Conservation (phyloP, 192 early-diverging fungal species). For the Coemansia sp. region DNA sequence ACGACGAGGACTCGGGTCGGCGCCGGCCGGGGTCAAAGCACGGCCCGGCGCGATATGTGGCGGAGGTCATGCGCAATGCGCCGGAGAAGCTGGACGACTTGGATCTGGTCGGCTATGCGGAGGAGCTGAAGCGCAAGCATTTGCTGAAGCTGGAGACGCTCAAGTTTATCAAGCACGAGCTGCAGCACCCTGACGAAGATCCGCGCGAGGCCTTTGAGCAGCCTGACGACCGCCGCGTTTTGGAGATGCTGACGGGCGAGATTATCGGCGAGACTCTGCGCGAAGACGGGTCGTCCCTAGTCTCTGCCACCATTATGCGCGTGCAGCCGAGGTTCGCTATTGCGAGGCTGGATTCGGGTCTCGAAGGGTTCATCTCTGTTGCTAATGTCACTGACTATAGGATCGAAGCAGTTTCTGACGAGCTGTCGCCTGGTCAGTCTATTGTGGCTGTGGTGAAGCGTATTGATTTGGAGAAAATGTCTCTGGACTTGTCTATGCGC, state of each 20-base stretch:
- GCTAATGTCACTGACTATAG: conserved; percentile 62
- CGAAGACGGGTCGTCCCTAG: conserved; percentile 64
- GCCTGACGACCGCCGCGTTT: conserved; percentile 63
- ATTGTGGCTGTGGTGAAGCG: conserved; percentile 77
- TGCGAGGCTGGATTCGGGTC: conserved; percentile 72
- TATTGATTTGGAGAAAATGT: conserved; percentile 77
- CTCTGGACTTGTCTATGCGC: conserved; percentile 75
- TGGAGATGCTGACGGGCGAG: conserved; percentile 89
- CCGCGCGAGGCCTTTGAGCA: conserved; percentile 63
- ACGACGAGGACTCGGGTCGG: conserved; percentile 68
- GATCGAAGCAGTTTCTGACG: conserved; percentile 61
- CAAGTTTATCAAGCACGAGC: conserved; percentile 84
- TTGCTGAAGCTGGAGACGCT: conserved; percentile 83
- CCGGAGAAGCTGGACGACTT: conserved; percentile 84
- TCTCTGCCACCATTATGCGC: conserved; percentile 69
- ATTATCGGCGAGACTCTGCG: conserved; percentile 65
- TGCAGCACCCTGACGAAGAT: conserved; percentile 82
- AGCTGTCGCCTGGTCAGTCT: conserved; percentile 69
- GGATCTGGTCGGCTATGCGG: conserved; percentile 88
- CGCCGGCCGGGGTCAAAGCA: conserved; percentile 7
- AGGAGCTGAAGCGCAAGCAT: conserved; percentile 74
- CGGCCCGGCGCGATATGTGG: conserved; percentile 73
- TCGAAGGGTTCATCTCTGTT: conserved; percentile 84
- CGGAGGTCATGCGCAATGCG: conserved; percentile 75
- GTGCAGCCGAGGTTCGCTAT: conserved; percentile 78